phyloP scores from a whole-genome alignment of 1,284 basidiomycete genomes.

The Bjerkandera adusta region DNA sequence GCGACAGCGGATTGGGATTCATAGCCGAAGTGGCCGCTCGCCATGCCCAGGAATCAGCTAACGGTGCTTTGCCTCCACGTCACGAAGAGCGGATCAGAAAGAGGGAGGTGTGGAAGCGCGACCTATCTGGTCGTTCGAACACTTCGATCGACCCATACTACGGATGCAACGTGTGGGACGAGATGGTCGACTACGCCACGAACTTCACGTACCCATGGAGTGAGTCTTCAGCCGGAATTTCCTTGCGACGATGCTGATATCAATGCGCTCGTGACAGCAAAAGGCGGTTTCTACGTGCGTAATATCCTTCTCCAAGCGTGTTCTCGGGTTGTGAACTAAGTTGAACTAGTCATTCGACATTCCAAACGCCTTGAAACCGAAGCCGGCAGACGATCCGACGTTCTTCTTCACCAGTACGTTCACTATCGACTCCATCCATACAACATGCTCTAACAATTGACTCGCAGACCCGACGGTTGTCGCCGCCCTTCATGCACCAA shows the following conservation, averaged over 20 bases:
- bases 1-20: neutral
- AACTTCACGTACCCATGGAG: slow-evolving; percentile 35
- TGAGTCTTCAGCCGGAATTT: slow-evolving; percentile 16
- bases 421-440: neutral
- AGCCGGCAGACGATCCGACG: slow-evolving; percentile 39
- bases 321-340: no score
- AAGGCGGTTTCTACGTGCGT: no score
- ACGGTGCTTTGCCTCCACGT: neutral
- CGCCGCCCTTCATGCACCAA: slow-evolving; percentile 60
- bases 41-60: neutral
- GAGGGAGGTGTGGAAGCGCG: slow-evolving; percentile 20
- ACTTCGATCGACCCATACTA: slow-evolving; percentile 35
- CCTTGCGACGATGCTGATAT: no score
- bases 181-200: slow-evolving; percentile 34
- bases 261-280: no score
- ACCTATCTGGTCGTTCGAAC: slow-evolving; percentile 23
- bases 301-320: no score
- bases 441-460: no score
- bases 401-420: slow-evolving; percentile 56
- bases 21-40: neutral
- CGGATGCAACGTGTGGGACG: slow-evolving; percentile 32
- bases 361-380: slow-evolving; percentile 49
- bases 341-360: slow-evolving; percentile 50
- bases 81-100: neutral
- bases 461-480: slow-evolving; percentile 45